Evolutionary conservation across 805 yeast genomes (phyloP).

Genomic region (Yamadazyma ubonensis): DNA sequence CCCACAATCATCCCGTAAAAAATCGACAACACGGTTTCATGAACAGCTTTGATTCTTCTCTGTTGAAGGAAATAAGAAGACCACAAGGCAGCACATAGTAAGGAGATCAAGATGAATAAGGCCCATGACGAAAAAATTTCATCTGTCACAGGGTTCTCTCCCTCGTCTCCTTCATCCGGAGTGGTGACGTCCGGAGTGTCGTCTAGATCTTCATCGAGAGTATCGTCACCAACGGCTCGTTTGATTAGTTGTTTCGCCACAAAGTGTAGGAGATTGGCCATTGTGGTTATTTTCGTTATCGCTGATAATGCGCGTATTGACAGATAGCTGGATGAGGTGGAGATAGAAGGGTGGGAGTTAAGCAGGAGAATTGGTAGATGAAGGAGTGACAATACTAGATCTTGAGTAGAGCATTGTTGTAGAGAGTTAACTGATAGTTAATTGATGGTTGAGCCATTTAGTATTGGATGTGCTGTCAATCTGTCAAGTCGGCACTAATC

Average conservation of each 20-base stretch:
- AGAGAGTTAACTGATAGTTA: no score
- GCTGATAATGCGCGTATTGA: not conserved
- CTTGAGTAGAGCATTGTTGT: no score
- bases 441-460: no score
- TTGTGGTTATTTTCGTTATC: conserved; percentile 10
- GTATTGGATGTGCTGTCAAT: no score
- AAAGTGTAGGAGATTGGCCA: conserved; percentile 28
- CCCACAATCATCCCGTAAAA: conserved; percentile 98
- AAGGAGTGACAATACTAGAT: no score
- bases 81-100: conserved; percentile 89
- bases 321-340: not conserved
- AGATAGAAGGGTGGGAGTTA: no score
- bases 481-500: no score
- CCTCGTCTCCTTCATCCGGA: conserved; percentile 53
- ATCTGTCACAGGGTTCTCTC: conserved; percentile 81
- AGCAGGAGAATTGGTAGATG: no score
- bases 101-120: conserved; percentile 74
- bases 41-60: conserved; percentile 89
- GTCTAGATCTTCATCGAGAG: conserved; percentile 29
- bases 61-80: conserved; percentile 91
- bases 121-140: conserved; percentile 99
- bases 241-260: conserved; percentile 29
- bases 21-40: conserved; percentile 93
- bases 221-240: conserved; percentile 24
- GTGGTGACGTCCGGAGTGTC: conserved; percentile 40